Evolutionary conservation across 352 stramenopile genomes (phyloP), one percentile per base, ranked within the genome.

Genomic region (Phytophthora pseudosyringae): DNA sequence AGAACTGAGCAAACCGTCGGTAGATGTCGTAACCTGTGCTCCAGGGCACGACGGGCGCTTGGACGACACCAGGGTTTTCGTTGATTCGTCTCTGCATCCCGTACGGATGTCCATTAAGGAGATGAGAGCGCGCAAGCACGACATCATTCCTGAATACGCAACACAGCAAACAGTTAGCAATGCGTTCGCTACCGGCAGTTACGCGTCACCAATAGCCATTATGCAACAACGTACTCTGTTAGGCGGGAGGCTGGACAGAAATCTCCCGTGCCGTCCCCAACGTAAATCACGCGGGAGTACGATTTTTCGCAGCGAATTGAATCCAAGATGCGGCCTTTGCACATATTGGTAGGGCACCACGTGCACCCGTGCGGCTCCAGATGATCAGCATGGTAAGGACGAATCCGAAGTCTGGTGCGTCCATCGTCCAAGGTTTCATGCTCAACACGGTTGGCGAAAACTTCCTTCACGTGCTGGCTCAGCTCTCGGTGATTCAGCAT

Each of bases 251-350:
- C 60, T 3, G 81, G 73, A 43, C 86, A 94, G 39, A 83, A 91
- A 39, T 94, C 83, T 15, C 81, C 86, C 2, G 41, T 44, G n/a
- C 83, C 86, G 52, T 94, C 83, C 10, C 86, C 83, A 18, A 93
- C 68, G 61, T 94, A 94, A 16, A 94, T 49, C 18, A 94, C 71
- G 13, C 74, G 70, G 6, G 78, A 50, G 50, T 78, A 90, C 0
- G 10, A 10, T 6, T 71, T 67, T 1, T 64, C 47, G 3, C 28
- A 51, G 13, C 71, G 78, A 63, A 94, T 79, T 0, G 59, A 57
- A n/a, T 92, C 79, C 35, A 94, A 52, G 15, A 93, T 89, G 47
- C 26, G 47, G 55, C 82, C 86, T 64, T 94, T 94, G 74, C 86
- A 94, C 81, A 91, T 91, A 61, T 93, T 91, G 18, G 70, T 56